Evolutionary conservation across 768 basidiomycete species (phyloP).

Genomic region (Lentinus tigrinus): DNA sequence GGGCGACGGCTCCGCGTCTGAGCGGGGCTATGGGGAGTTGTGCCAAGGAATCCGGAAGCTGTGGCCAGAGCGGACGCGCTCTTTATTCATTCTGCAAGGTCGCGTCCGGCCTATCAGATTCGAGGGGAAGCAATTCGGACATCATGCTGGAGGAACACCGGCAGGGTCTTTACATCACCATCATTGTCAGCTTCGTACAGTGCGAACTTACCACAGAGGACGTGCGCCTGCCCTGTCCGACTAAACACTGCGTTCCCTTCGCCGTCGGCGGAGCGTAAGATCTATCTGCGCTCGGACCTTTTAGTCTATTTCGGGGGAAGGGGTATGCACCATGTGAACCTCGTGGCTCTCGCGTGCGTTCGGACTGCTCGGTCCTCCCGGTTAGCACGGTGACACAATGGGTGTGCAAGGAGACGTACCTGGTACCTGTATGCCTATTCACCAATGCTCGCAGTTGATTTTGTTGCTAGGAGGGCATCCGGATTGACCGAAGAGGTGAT

Average conservation of each 20-base stretch:
- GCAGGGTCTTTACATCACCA: constrained; percentile 13
- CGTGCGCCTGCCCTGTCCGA: constrained; percentile 7
- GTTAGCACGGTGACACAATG: constrained; percentile 7
- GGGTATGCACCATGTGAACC: constrained; percentile 12
- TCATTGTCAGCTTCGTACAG: constrained; percentile 9
- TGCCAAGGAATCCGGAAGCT: constrained; percentile 12
- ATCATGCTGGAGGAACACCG: constrained; percentile 13
- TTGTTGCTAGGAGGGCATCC: background rate
- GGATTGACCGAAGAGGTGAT: too few relatives aligned
- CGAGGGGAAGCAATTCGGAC: constrained; percentile 10
- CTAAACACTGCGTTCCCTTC: constrained; percentile 15
- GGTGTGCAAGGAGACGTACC: background rate
- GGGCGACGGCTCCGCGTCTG: background rate
- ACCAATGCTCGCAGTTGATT: background rate
- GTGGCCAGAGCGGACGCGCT: background rate
- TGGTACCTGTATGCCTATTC: background rate
- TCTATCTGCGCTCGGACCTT: constrained; percentile 3
- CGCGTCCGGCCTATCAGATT: constrained; percentile 12
- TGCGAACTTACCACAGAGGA: constrained; percentile 12
- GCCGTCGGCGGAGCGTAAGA: constrained; percentile 9
- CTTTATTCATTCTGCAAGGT: constrained; percentile 11
- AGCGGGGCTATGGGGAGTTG: constrained; percentile 1
- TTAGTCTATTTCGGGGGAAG: constrained; percentile 9
- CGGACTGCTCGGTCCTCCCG: constrained; percentile 10
- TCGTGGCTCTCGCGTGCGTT: constrained; percentile 19